These are phyloP conservation scores for Dipodascopsis tothii DNA, from an alignment of 805 yeast species.

Conservation along the genomic window DNA sequence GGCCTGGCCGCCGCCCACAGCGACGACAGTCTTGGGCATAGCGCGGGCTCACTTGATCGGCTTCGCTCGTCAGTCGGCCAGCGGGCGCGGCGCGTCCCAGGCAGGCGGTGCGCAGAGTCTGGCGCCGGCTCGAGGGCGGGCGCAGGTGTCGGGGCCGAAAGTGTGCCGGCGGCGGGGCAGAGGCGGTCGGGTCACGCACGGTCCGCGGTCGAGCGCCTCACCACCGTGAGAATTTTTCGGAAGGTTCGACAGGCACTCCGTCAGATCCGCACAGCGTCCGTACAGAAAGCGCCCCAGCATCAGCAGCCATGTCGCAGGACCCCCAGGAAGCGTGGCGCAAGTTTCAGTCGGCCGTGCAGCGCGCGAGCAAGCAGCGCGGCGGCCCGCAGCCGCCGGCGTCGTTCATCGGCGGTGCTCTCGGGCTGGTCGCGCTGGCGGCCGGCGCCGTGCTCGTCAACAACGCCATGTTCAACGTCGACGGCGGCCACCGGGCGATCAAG, in stretches of 20 bases:
- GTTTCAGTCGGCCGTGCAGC: background rate
- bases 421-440: slow-evolving; percentile 50
- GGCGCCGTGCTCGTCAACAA: slow-evolving; percentile 48
- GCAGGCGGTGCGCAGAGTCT: too few relatives aligned
- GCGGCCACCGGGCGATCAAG: slow-evolving; percentile 96
- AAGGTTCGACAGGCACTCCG: too few relatives aligned
- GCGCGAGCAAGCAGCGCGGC: background rate
- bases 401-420: slow-evolving; percentile 24
- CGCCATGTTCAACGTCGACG: slow-evolving; percentile 80
- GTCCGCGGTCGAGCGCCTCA: too few relatives aligned
- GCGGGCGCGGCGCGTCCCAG: too few relatives aligned
- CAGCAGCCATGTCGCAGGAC: slow-evolving; percentile 7
- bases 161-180: too few relatives aligned
- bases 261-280: too few relatives aligned
- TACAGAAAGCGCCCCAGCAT: background rate
- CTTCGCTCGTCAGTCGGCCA: too few relatives aligned
- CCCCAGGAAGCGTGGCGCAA: background rate
- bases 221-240: too few relatives aligned
- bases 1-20: slow-evolving; percentile 58
- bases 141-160: too few relatives aligned
- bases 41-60: too few relatives aligned
- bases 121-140: too few relatives aligned
- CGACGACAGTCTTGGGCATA: slow-evolving; percentile 36
- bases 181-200: too few relatives aligned
- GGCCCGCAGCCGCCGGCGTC: background rate